These are phyloP conservation scores for Globisporangium paddicum DNA, from an alignment of 352 stramenopile genomes.

Conservation along the genomic window DNA sequence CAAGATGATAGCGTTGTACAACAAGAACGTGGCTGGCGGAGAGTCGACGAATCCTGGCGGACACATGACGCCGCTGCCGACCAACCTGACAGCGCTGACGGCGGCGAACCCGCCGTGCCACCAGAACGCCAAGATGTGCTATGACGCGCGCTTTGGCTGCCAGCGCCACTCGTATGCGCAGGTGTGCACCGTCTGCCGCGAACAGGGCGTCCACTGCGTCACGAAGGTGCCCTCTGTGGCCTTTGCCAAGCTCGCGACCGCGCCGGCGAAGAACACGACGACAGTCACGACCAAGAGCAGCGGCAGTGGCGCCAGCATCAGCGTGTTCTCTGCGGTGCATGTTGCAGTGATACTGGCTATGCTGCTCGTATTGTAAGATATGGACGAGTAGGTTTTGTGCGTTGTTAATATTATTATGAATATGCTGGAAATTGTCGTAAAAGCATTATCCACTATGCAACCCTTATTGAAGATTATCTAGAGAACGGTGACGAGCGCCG, in stretches of 20 bases:
- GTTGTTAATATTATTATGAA: background rate
- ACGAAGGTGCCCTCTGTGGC: constrained; percentile 27
- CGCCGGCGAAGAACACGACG: constrained; percentile 19
- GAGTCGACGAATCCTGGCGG: background rate
- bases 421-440: background rate
- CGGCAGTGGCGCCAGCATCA: background rate
- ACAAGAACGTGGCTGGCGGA: constrained; percentile 18
- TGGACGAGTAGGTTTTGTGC: background rate
- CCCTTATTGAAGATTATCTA: background rate
- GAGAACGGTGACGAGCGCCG: background rate
- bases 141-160: constrained; percentile 47
- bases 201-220: constrained; percentile 30
- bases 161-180: constrained; percentile 53
- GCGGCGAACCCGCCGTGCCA: constrained; percentile 57
- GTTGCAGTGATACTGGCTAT: background rate
- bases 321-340: background rate
- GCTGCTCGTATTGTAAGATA: background rate
- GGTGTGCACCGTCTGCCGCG: constrained; percentile 52
- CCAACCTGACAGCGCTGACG: constrained; percentile 31
- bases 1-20: constrained; percentile 55
- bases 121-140: constrained; percentile 48
- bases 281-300: background rate
- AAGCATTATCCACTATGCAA: background rate
- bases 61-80: constrained; percentile 43
- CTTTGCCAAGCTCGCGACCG: constrained; percentile 41